Evolutionary conservation across 768 basidiomycete genomes (phyloP), one percentile per base, ranked within the genome.

Genomic region (Hirschioporus abietinus): DNA sequence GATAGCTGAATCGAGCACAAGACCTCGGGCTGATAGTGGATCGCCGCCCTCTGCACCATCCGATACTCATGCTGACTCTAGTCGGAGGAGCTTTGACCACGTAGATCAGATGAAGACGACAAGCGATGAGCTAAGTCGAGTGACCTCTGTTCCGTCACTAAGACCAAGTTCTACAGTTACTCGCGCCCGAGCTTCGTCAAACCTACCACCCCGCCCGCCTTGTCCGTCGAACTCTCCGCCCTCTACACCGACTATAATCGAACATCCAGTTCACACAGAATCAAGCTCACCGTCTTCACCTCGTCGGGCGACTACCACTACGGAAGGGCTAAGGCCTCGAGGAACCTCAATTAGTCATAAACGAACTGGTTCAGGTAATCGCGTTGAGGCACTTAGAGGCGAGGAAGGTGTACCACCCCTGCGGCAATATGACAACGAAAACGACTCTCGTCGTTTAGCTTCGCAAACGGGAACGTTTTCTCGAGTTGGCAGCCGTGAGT

Each of bases 141-240:
- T 52, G 20, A 20, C 42, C 20, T 52, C 42, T 20, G 42, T 52
- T 1, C 12, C 42, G 20, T 52, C 42, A 15, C 42, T 52, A 20
- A 52, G 42, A 10, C 20, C 42, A 5, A 10, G 42, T 3, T 52
- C 42, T 52, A 20, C 42, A 20, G 12, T 52, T 20, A 52, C 42
- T 52, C 63, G 34, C n/a, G 17, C 27, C 24, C 63, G 63, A 36
- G 34, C 63, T 17, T 35, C 36, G 15, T 64, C 63, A 64, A 36
- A 30, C 35, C 20, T 61, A 24, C 60, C 60, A 34, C 60, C 60
- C 24, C 60, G 30, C 10, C 60, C 80, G 0, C 91, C 90, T 1
- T 89, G 88, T 18, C 91, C 91, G 34, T 78, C 81, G 20, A 79
- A 81, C 61, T 82, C 86, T 2, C 78, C 86, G 15, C 90, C 90